Percentiles rank a stretch among this genome's conserved stretches.
phyloP scores from a whole-genome alignment of 768 basidiomycete genomes.

The Leccinum uliginosum region DNA sequence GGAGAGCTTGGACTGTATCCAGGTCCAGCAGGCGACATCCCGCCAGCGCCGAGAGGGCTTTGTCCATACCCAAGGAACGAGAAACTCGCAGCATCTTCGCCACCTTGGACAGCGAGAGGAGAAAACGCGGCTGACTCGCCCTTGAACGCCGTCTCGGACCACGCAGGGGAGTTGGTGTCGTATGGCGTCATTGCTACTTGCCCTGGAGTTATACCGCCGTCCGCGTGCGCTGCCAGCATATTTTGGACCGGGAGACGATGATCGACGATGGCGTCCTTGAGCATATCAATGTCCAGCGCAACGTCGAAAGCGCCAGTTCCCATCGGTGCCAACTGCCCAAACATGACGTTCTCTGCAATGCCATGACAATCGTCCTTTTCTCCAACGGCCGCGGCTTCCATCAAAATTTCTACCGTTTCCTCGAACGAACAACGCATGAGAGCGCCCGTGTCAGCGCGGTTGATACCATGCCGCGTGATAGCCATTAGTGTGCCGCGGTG shows the following conservation, averaged over 20 bases:
- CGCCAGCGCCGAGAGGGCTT: constrained; percentile 78
- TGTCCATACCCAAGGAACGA: constrained; percentile 75
- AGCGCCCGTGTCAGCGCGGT: constrained; percentile 97
- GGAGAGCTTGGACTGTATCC: constrained; percentile 92
- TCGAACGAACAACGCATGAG: constrained; percentile 99
- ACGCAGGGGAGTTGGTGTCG: constrained; percentile 84
- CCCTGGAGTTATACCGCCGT: constrained; percentile 88
- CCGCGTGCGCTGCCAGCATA: constrained; percentile 71
- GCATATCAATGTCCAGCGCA: constrained; percentile 93
- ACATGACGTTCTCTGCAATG: constrained; percentile 98
- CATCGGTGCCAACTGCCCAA: constrained; percentile 99
- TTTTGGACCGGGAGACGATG: constrained; percentile 85
- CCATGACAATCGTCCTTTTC: constrained; percentile 99
- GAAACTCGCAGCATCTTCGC: constrained; percentile 79
- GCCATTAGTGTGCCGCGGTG: constrained; percentile 94
- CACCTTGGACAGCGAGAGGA: constrained; percentile 83
- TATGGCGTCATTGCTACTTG: constrained; percentile 97
- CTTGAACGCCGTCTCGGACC: constrained; percentile 72
- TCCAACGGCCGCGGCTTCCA: constrained; percentile 97
- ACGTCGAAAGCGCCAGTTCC: constrained; percentile 97
- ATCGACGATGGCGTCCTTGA: constrained; percentile 97
- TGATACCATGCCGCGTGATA: constrained; percentile 99
- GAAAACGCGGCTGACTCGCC: constrained; percentile 91
- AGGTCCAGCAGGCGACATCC: constrained; percentile 84
- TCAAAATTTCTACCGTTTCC: constrained; percentile 97